Evolutionary conservation across 441 rosid genomes (phyloP).

Genomic region (Heliophila coronopifolia): DNA sequence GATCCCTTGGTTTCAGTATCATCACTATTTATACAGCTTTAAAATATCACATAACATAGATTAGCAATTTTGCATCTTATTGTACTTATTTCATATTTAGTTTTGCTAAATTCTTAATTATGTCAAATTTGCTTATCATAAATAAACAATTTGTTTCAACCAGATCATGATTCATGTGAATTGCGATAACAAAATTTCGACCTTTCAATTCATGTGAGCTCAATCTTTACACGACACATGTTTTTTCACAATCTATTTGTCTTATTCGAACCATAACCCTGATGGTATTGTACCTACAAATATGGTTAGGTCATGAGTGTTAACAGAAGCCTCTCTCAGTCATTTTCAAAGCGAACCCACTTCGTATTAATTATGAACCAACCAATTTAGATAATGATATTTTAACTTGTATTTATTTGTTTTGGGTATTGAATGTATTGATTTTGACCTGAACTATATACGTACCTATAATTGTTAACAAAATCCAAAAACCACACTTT

Average conservation of each 20-base stretch:
- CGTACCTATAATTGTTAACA: not conserved
- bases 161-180: conserved; percentile 7
- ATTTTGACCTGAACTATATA: conserved; percentile 14
- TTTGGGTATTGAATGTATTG: conserved; percentile 25
- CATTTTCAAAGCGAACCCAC: conserved; percentile 18
- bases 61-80: too few species aligned
- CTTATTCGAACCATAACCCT: conserved; percentile 14
- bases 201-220: not conserved
- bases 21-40: too few species aligned
- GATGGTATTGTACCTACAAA: conserved; percentile 5
- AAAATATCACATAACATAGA: too few species aligned
- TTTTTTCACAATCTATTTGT: conserved; percentile 2
- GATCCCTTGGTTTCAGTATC: too few species aligned
- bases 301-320: conserved; percentile 26
- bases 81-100: too few species aligned
- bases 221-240: conserved; percentile 4
- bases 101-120: too few species aligned
- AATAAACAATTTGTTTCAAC: too few species aligned
- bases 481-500: not conserved
- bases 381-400: conserved; percentile 29
- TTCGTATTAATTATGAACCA: conserved; percentile 20
- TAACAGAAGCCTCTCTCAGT: conserved; percentile 1
- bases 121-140: too few species aligned
- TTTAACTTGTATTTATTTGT: conserved; percentile 20
- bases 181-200: not conserved